A percentile compares a stretch with the other conserved stretches of the same genome.
These are phyloP conservation scores for Bretschneidera sinensis DNA, from an alignment of 345 rosid species.

Conservation along the genomic window DNA sequence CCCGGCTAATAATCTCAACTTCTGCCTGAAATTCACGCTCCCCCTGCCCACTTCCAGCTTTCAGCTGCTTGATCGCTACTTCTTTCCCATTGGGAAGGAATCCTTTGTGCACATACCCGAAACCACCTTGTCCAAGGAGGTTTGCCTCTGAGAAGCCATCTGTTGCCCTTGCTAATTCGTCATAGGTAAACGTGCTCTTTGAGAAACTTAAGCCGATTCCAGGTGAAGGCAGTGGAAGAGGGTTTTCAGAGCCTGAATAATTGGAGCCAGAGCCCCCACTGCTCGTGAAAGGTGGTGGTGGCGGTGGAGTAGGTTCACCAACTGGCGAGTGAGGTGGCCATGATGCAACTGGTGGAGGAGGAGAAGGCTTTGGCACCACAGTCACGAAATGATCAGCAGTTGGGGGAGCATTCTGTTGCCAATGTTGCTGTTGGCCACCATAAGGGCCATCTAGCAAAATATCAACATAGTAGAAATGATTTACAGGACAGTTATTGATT, in stretches of 20 bases:
- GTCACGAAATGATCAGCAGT: constrained; percentile 35
- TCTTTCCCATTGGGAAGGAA: constrained; percentile 56
- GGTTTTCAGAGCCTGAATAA: constrained; percentile 47
- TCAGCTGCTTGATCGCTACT: constrained; percentile 63
- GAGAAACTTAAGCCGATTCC: constrained; percentile 54
- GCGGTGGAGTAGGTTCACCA: constrained; percentile 19
- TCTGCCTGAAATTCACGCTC: constrained; percentile 68
- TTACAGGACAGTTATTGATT: too few species aligned
- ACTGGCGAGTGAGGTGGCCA: constrained; percentile 24
- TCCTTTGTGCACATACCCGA: constrained; percentile 67
- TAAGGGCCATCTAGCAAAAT: constrained; percentile 46
- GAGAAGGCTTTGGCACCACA: constrained; percentile 30
- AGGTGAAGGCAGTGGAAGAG: constrained; percentile 61
- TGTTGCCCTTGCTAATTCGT: constrained; percentile 56
- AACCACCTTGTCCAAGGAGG: constrained; percentile 69
- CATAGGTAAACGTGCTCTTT: constrained; percentile 58
- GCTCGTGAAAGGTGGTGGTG: constrained; percentile 39
- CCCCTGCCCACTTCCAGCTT: constrained; percentile 60
- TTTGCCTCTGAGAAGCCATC: constrained; percentile 62
- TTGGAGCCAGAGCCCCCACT: constrained; percentile 63
- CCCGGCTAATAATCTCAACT: constrained; percentile 64
- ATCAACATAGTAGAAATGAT: background rate
- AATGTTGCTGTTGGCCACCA: constrained; percentile 47
- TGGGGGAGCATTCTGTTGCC: constrained; percentile 61
- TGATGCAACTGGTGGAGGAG: constrained; percentile 30